Evolutionary conservation across 176 grass and related monocot genomes (phyloP).

Genomic region (Lolium multiflorum): DNA sequence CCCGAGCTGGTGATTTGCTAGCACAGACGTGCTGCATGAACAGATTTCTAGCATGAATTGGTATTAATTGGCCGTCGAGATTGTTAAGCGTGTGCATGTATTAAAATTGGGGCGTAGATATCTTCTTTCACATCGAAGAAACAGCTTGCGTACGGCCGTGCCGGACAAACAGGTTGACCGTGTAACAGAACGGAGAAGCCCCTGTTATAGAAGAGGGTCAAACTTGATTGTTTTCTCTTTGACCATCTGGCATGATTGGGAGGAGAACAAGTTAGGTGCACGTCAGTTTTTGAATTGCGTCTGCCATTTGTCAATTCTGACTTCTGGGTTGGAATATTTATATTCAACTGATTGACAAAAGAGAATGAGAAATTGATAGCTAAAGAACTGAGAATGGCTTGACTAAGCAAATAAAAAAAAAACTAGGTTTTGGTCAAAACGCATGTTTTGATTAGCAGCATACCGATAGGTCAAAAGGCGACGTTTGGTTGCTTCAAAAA

Average conservation of each 20-base stretch:
- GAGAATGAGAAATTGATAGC: background rate
- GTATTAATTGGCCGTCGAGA: background rate
- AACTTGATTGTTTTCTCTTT: conserved; percentile 31
- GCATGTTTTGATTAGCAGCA: no score
- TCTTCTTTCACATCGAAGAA: background rate
- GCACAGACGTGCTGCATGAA: conserved; percentile 6
- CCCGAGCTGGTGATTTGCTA: conserved; percentile 36
- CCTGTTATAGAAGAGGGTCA: background rate
- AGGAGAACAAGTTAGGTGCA: conserved; percentile 21
- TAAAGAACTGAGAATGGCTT: background rate
- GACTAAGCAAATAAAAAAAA: background rate
- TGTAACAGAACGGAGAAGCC: no score
- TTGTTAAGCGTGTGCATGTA: background rate
- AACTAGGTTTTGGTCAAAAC: no score
- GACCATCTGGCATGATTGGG: conserved; percentile 29
- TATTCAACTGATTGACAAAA: background rate
- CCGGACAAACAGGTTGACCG: conserved; percentile 24
- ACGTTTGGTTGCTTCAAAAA: background rate
- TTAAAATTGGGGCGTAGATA: background rate
- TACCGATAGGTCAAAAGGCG: background rate
- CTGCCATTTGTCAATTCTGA: conserved; percentile 44
- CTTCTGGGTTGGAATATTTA: background rate
- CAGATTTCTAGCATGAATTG: background rate
- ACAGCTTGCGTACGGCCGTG: background rate
- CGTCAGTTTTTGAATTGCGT: conserved; percentile 17